These are phyloP conservation scores for Cryptococcus floricola DNA, from an alignment of 1,284 basidiomycete species.

Conservation along the genomic window DNA sequence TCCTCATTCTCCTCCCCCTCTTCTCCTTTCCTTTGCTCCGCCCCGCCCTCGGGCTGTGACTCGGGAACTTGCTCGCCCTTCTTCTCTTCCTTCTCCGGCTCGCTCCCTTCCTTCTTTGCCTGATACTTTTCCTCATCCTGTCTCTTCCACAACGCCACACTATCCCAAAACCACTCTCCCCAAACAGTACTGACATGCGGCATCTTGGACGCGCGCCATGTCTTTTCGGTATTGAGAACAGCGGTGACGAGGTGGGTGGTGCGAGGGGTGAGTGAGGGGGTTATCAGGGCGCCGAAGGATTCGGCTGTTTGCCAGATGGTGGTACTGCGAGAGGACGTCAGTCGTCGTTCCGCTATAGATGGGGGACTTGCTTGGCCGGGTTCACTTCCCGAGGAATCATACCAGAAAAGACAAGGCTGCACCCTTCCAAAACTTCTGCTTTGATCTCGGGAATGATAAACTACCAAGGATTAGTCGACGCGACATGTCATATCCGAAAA, in stretches of 20 bases:
- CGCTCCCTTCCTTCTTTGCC: slow-evolving; percentile 7
- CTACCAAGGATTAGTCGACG: slow-evolving; percentile 47
- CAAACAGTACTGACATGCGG: slow-evolving; percentile 76
- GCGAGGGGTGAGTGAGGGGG: slow-evolving; percentile 61
- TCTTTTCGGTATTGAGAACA: slow-evolving; percentile 87
- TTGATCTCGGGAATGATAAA: slow-evolving; percentile 79
- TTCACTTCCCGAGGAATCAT: slow-evolving; percentile 81
- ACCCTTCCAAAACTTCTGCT: slow-evolving; percentile 65
- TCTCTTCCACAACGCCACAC: slow-evolving; percentile 68
- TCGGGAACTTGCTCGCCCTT: not conserved
- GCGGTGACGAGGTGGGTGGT: slow-evolving; percentile 90
- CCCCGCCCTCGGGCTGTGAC: not conserved
- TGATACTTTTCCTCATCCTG: slow-evolving; percentile 32
- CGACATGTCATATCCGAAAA: not conserved
- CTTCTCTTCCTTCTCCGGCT: not conserved
- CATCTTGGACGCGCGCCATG: slow-evolving; percentile 68
- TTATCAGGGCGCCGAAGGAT: slow-evolving; percentile 82
- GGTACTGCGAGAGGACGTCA: slow-evolving; percentile 50
- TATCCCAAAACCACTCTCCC: slow-evolving; percentile 83
- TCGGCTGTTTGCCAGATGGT: slow-evolving; percentile 84
- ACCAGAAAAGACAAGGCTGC: slow-evolving; percentile 84
- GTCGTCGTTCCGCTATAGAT: not conserved
- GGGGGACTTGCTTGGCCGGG: slow-evolving; percentile 57
- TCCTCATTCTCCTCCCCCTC: slow-evolving; percentile 26
- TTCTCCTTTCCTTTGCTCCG: slow-evolving; percentile 37